Percentiles rank a stretch among this genome's conserved stretches.
phyloP scores from a whole-genome alignment of 2,329 filamentous ascomycete genomes.

The Fusarium udum region DNA sequence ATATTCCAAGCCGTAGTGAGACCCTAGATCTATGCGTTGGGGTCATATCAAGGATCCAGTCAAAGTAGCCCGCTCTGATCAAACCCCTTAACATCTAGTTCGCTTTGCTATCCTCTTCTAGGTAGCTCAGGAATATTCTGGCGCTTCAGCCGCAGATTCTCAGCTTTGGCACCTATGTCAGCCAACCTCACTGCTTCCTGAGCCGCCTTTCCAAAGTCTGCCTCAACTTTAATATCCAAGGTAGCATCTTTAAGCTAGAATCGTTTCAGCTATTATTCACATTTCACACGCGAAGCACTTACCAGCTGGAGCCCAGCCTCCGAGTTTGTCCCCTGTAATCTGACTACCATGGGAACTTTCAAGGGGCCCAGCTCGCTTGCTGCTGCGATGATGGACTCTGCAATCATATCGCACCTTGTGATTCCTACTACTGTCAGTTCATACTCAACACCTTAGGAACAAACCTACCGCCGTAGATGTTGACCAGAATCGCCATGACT shows the following conservation, averaged over 20 bases:
- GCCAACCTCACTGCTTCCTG: slow-evolving; percentile 48
- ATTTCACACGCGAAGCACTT: slow-evolving; percentile 10
- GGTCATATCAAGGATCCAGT: too few species aligned
- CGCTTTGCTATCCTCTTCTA: not conserved
- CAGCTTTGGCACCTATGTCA: not conserved
- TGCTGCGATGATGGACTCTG: slow-evolving; percentile 58
- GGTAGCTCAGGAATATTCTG: not conserved
- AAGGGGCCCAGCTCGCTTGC: slow-evolving; percentile 50
- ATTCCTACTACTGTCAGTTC: slow-evolving; percentile 49
- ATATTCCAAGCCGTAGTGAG: not conserved
- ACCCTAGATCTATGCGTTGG: not conserved
- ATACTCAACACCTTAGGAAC: accelerated
- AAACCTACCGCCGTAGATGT: slow-evolving; percentile 59
- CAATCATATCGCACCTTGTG: slow-evolving; percentile 61
- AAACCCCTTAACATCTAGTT: accelerated
- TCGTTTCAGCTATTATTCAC: not conserved
- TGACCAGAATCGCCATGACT: slow-evolving; percentile 73
- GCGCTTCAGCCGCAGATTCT: not conserved
- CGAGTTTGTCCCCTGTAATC: slow-evolving; percentile 59
- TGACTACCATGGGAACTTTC: slow-evolving; percentile 55
- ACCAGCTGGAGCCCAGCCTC: slow-evolving; percentile 53
- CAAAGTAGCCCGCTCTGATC: too few species aligned
- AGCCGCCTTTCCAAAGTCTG: slow-evolving; percentile 51
- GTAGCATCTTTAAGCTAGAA: slow-evolving; percentile 47
- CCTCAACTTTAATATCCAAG: slow-evolving; percentile 50